Evolutionary conservation across 1,284 basidiomycete species (phyloP).

Genomic region (Melampsora americana): DNA sequence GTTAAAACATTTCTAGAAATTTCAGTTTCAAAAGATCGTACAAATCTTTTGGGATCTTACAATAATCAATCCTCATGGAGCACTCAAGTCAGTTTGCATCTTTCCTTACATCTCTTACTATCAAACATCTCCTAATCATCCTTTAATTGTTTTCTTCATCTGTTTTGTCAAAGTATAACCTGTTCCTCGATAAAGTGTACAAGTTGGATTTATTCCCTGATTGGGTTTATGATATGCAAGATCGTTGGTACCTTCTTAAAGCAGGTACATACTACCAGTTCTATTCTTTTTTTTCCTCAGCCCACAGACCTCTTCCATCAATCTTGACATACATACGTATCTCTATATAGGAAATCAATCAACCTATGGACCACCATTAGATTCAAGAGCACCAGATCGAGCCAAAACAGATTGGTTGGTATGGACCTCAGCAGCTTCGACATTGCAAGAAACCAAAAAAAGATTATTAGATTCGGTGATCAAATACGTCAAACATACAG

Average conservation of each 20-base stretch:
- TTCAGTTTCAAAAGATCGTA: slow-evolving; percentile 46
- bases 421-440: slow-evolving; percentile 45
- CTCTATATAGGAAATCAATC: slow-evolving; percentile 37
- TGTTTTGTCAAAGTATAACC: slow-evolving; percentile 67
- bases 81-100: slow-evolving; percentile 46
- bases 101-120: neutral
- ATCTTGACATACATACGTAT: slow-evolving; percentile 37
- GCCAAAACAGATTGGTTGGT: slow-evolving; percentile 48
- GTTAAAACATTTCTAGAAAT: slow-evolving; percentile 46
- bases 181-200: slow-evolving; percentile 65
- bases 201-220: slow-evolving; percentile 64
- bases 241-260: slow-evolving; percentile 64
- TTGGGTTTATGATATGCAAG: slow-evolving; percentile 65
- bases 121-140: slow-evolving; percentile 55
- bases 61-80: slow-evolving; percentile 46
- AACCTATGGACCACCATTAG: slow-evolving; percentile 64
- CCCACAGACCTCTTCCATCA: slow-evolving; percentile 8
- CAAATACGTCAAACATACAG: slow-evolving; percentile 62
- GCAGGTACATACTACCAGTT: slow-evolving; percentile 54
- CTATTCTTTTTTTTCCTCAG: slow-evolving; percentile 6
- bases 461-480: slow-evolving; percentile 62
- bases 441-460: slow-evolving; percentile 56
- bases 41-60: slow-evolving; percentile 46
- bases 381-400: slow-evolving; percentile 59
- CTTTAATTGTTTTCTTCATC: slow-evolving; percentile 58